A percentile compares a stretch with the other conserved stretches of the same genome.
phyloP scores from a whole-genome alignment of 164 flowering plant genomes.

The Brasenia schreberi region DNA sequence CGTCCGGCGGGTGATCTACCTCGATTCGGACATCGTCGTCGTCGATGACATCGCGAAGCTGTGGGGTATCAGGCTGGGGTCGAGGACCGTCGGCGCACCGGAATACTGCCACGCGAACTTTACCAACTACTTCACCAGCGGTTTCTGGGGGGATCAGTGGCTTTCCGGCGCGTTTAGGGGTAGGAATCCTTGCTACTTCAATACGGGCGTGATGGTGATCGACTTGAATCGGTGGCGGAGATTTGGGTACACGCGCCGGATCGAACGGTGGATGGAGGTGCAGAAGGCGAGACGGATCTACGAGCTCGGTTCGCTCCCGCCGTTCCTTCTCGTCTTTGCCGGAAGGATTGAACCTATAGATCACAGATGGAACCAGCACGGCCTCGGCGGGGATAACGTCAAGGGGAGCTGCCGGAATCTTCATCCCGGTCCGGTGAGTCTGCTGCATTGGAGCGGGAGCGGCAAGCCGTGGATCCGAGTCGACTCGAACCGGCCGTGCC shows the following conservation, averaged over 20 bases:
- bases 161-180: slow-evolving; percentile 13
- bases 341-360: slow-evolving; percentile 93
- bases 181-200: slow-evolving; percentile 75
- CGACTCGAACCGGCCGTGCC: slow-evolving; percentile 63
- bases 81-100: slow-evolving; percentile 21
- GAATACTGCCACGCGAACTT: slow-evolving; percentile 32
- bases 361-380: slow-evolving; percentile 97
- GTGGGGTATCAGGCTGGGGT: slow-evolving; percentile 15
- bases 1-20: slow-evolving; percentile 24
- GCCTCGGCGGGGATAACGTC: slow-evolving; percentile 90
- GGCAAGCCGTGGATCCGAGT: slow-evolving; percentile 96
- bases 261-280: slow-evolving; percentile 94
- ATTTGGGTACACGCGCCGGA: slow-evolving; percentile 59
- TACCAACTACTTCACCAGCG: slow-evolving; percentile 20
- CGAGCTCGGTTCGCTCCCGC: slow-evolving; percentile 94
- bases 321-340: slow-evolving; percentile 76
- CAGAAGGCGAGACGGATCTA: slow-evolving; percentile 79
- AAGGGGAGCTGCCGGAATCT: slow-evolving; percentile 82
- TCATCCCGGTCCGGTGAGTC: slow-evolving; percentile 85
- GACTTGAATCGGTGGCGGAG: slow-evolving; percentile 80
- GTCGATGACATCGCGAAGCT: slow-evolving; percentile 27
- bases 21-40: slow-evolving; percentile 28
- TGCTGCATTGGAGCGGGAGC: slow-evolving; percentile 92
- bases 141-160: slow-evolving; percentile 18
- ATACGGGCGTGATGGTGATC: slow-evolving; percentile 97